Evolutionary conservation across 1,139 yeast species (phyloP).

Genomic region (Kodamaea sp.): DNA sequence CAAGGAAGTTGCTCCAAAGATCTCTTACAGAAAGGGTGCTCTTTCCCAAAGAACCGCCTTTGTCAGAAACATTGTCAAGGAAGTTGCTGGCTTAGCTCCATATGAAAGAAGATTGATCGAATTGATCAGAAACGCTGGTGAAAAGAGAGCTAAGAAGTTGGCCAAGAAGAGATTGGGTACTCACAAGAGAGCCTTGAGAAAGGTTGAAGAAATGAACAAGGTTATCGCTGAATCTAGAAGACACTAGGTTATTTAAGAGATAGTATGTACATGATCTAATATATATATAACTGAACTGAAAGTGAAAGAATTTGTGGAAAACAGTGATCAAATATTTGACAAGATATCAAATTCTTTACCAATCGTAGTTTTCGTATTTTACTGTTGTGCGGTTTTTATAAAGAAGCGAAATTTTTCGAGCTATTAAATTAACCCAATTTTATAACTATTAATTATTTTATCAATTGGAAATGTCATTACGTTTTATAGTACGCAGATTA

Average conservation of each 20-base stretch:
- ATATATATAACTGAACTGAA: slow-evolving; percentile 5
- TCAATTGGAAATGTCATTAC: too few relatives aligned
- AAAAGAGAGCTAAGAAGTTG: slow-evolving; percentile 99
- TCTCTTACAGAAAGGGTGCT: slow-evolving; percentile 97
- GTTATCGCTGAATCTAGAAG: slow-evolving; percentile 98
- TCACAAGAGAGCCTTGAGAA: slow-evolving; percentile 98
- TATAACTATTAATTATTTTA: too few relatives aligned
- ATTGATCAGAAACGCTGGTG: slow-evolving; percentile 99
- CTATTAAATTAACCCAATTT: too few relatives aligned
- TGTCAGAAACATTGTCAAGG: slow-evolving; percentile 93
- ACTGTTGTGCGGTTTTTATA: too few relatives aligned
- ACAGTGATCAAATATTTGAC: neutral
- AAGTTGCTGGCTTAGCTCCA: slow-evolving; percentile 99
- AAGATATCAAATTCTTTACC: neutral
- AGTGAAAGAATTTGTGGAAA: too few relatives aligned
- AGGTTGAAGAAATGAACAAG: slow-evolving; percentile 97
- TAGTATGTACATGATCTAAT: slow-evolving; percentile 15
- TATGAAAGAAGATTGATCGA: slow-evolving; percentile 99
- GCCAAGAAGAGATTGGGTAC: slow-evolving; percentile 99
- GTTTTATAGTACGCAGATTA: slow-evolving; percentile 1
- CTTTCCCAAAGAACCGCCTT: slow-evolving; percentile 92
- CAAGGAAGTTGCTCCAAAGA: slow-evolving; percentile 90
- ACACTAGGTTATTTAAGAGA: slow-evolving; percentile 33
- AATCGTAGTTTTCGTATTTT: too few relatives aligned
- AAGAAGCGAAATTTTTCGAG: too few relatives aligned